Base-by-base conservation (phyloP, 192 early-diverging fungal genomes). In the Backusella morwellensis region DNA sequence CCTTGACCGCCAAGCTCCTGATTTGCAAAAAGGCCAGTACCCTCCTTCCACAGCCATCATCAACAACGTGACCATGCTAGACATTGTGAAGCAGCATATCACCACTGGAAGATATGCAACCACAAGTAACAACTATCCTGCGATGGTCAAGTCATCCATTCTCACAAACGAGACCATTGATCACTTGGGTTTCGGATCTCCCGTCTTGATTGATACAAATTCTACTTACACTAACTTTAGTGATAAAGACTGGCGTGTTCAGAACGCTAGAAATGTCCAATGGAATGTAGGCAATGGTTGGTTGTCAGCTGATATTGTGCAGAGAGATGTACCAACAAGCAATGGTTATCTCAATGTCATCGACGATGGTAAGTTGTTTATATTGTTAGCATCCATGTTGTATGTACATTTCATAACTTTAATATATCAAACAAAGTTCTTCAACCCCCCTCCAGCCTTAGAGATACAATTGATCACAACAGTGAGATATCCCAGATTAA, bases 251-350 rank as follows among this genome's bases (percentile, higher is more conserved):
- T 70, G 68, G 68, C 56, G 56, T 63, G n/a, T 8, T 12, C 9
- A 26, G 12, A 63, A 63, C 11, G 7, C 56, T 12, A 0, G 3
- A 14, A 29, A 63, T 9, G 29, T 63, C 1, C 56, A 63, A 11
- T 63, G 56, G 56, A 63, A 63, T 29, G 70, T 44, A 11, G 70
- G 70, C 4, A 72, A 72, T 47, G 70, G 70, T 47, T 47, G 40
- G 70, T 41, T 26, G 5, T 23, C 40, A 32, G 70, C 70, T 26
- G 44, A 72, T 52, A 7, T 72, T 50, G 29, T 26, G 7, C 29
- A 47, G 23, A 72, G 21, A 32, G 41, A 72, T 34, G 19, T 72
- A 26, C 23, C 26, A 23, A 47, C 70, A 23, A 44, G 11, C 19
- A 72, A 72, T 72, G 70, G 70, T 32, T 38, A 44, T 32, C 38